These are phyloP conservation scores for Diplodia mutila DNA, from an alignment of 2,329 filamentous ascomycete species.

Conservation along the genomic window DNA sequence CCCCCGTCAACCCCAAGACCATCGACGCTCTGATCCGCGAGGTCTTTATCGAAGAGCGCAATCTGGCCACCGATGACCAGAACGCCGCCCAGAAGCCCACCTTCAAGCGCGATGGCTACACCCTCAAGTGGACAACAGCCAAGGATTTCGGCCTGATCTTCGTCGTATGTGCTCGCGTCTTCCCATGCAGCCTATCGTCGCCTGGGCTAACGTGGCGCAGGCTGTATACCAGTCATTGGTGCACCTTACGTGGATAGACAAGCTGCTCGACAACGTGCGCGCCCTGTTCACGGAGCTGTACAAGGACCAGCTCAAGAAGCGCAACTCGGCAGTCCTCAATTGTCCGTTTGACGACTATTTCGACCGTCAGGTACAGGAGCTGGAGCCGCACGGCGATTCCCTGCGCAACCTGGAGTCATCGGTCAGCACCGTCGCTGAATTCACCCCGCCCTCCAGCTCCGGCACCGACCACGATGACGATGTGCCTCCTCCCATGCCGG, in stretches of 20 bases:
- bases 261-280: slow-evolving; percentile 91
- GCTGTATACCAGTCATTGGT: slow-evolving; percentile 96
- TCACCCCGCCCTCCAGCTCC: slow-evolving; percentile 57
- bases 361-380: slow-evolving; percentile 84
- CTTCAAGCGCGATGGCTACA: slow-evolving; percentile 92
- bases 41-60: slow-evolving; percentile 96
- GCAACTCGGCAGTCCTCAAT: slow-evolving; percentile 75
- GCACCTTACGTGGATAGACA: slow-evolving; percentile 95
- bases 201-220: slow-evolving; percentile 51
- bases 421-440: slow-evolving; percentile 45
- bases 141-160: slow-evolving; percentile 96
- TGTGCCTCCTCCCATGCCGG: slow-evolving; percentile 58
- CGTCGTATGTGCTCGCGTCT: slow-evolving; percentile 64
- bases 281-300: slow-evolving; percentile 91
- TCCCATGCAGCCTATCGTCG: not conserved
- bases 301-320: slow-evolving; percentile 80
- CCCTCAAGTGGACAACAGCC: slow-evolving; percentile 86
- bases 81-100: slow-evolving; percentile 68
- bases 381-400: slow-evolving; percentile 55
- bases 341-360: slow-evolving; percentile 92
- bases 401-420: slow-evolving; percentile 25
- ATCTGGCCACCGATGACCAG: slow-evolving; percentile 62
- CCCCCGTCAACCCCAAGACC: slow-evolving; percentile 75
- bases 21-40: slow-evolving; percentile 95
- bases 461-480: slow-evolving; percentile 50